Evolutionary conservation across 139 green algal species (phyloP).

Genomic region (Chlamydomonas schloesseri): DNA sequence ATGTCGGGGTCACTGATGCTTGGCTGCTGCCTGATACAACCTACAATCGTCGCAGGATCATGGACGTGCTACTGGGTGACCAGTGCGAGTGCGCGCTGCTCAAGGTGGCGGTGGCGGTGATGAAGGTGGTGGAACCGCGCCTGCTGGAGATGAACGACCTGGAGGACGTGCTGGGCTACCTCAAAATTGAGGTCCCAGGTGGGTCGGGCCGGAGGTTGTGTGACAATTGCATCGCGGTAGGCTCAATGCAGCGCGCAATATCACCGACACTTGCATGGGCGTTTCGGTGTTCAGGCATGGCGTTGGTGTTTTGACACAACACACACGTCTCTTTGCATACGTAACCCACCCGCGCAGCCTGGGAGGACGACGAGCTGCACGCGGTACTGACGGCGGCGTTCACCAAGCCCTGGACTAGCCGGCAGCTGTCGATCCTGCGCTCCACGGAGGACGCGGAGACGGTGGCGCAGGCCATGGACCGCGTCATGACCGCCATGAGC

Average conservation of each 20-base stretch:
- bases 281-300: no score
- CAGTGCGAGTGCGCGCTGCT: conserved; percentile 74
- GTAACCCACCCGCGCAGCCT: conserved; percentile 28
- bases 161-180: conserved; percentile 74
- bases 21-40: no score
- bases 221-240: no score
- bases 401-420: conserved; percentile 60
- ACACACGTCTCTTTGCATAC: no score
- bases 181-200: conserved; percentile 73
- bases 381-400: conserved; percentile 53
- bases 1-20: no score
- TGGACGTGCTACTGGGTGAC: conserved; percentile 82
- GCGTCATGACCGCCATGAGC: conserved; percentile 41
- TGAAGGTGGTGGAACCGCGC: conserved; percentile 51
- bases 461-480: conserved; percentile 70
- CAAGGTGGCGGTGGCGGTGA: conserved; percentile 73
- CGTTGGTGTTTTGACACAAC: no score
- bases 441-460: conserved; percentile 66
- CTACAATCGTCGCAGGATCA: no score
- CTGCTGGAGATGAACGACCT: conserved; percentile 73
- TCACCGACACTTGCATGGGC: no score
- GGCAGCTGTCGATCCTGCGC: conserved; percentile 69
- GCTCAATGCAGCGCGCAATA: no score
- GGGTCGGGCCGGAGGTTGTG: neutral
- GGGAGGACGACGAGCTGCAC: conserved; percentile 52